These are phyloP conservation scores for Dryas drummondii DNA, from an alignment of 306 rosid species.

Conservation along the genomic window DNA sequence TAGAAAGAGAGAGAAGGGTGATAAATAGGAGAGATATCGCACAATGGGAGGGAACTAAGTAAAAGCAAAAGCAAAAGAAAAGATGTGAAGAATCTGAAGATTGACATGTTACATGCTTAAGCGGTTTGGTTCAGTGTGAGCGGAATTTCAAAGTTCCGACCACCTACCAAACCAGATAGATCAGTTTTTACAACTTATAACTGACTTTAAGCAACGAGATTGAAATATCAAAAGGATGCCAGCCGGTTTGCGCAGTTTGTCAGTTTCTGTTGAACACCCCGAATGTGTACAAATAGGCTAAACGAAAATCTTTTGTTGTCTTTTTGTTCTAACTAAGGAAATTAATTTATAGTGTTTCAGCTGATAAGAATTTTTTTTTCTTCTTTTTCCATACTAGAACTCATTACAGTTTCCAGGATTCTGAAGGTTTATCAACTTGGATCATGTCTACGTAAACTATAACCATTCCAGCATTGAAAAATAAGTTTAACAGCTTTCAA, in stretches of 20 bases:
- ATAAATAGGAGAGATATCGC: neutral
- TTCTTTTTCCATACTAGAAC: neutral
- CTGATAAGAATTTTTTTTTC: neutral
- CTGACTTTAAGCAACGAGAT: neutral
- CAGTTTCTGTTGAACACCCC: constrained; percentile 1
- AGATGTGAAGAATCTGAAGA: neutral
- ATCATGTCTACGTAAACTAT: neutral
- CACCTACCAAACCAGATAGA: neutral
- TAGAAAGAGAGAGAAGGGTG: neutral
- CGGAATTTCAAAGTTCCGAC: neutral
- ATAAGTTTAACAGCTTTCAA: constrained; percentile 2
- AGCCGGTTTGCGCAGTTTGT: neutral
- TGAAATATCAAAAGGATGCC: neutral
- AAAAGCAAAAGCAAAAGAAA: neutral
- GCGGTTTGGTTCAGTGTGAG: neutral
- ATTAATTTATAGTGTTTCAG: neutral
- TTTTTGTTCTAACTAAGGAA: neutral
- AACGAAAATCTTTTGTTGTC: neutral
- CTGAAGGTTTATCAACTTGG: neutral
- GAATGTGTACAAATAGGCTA: neutral
- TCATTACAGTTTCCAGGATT: neutral
- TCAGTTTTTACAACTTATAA: neutral
- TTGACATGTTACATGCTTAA: neutral
- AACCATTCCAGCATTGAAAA: constrained; percentile 2
- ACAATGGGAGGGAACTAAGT: neutral